Conservation (phyloP, 1,284 basidiomycete genomes). For the Cryptococcus wingfieldii region DNA sequence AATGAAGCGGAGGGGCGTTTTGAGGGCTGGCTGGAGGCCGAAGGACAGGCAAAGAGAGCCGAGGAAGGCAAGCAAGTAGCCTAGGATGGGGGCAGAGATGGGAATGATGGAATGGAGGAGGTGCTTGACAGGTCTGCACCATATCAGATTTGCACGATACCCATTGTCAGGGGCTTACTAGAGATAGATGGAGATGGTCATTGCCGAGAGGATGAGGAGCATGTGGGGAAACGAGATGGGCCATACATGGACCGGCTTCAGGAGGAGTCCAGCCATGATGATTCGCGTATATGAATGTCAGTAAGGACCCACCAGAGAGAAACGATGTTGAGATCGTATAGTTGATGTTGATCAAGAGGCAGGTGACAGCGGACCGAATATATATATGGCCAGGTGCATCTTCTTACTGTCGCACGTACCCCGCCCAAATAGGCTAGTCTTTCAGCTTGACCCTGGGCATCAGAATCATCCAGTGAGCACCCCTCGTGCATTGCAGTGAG, state of each 20-base stretch:
- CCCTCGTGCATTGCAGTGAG: not conserved
- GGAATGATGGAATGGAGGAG: not conserved
- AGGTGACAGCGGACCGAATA: constrained; percentile 54
- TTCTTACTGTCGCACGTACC: not conserved
- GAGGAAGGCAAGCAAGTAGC: constrained; percentile 11
- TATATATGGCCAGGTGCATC: not conserved
- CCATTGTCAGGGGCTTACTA: not conserved
- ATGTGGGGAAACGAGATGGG: not conserved
- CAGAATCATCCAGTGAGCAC: not conserved
- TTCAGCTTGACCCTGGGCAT: not conserved
- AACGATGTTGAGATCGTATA: constrained; percentile 49
- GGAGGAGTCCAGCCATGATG: not conserved
- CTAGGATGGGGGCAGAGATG: not conserved
- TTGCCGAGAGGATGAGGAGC: not conserved
- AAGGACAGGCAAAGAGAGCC: constrained; percentile 9
- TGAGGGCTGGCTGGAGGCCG: constrained; percentile 10
- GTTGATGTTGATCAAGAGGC: constrained; percentile 54
- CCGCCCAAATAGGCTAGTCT: not conserved
- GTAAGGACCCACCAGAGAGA: constrained; percentile 3
- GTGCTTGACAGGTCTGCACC: not conserved
- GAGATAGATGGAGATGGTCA: not conserved
- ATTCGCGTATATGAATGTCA: not conserved
- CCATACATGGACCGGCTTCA: not conserved
- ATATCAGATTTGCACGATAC: not conserved
- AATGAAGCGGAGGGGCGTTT: constrained; percentile 40